Base-by-base conservation (phyloP, 139 green algal genomes). In the Chlamydomonas sp. region DNA sequence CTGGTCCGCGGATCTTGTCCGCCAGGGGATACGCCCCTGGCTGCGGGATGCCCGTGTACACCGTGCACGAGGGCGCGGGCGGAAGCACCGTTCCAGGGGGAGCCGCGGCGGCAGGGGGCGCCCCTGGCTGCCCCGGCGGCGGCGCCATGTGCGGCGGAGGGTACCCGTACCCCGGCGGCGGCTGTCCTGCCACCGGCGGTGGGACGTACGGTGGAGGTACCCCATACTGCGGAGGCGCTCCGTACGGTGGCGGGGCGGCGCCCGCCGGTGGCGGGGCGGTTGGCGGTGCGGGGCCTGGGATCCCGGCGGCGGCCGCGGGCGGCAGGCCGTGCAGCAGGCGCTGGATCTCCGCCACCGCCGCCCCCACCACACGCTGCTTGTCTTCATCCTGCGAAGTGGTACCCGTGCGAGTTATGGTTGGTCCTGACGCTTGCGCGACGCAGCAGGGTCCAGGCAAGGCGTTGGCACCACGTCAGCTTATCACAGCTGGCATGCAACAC, bases 1-100 rank as follows among this genome's bases (percentile, higher is more conserved):
- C 89, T 80, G 84, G 89, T 2, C 93, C 93, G 14, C 78, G 84
- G 16, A 95, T 89, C 16, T 91, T 88, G 1, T 78, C 61, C 1
- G 87, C 77, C 7, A 95, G 64, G n/a, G 88, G 79, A 58, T 90
- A 93, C 4, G 89, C 68, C 12, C 84, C 89, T 8, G 88, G 79
- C 31, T 90, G 89, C 14, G 91, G 72, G 10, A 95, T 76, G 58
- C 92, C 91, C 16, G 92, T 80, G 78, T 84, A 93, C 20, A 95
- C 49, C 1, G 18, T 77, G n/a, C 69, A 83, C 18, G 59, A 64
- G 69, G 62, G 61, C 7, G 78, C 62, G 63, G 79, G 31, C 49
- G 7, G 16, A 1, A 80, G 60, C 69, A 57, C 31, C 31, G 31
- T 49, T 49, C 31, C 77, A 60, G 31, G 9, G 31, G 58, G 80